A percentile compares a stretch with the other conserved stretches of the same genome.
Evolutionary conservation across 129 eudicot species (phyloP).

Genomic region (Scalesia atractyloides): DNA sequence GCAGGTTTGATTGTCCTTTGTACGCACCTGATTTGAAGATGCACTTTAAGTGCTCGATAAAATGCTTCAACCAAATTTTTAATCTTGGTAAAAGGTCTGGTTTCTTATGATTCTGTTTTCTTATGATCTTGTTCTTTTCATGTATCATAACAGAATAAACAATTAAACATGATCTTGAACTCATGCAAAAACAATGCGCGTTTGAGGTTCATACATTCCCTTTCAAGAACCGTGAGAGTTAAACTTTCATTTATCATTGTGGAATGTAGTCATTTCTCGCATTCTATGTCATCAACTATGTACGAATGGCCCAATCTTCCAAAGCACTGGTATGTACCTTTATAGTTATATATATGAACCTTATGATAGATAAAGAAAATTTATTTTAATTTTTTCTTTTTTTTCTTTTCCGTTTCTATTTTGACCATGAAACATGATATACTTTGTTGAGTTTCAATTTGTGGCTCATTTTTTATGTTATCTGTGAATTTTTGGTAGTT

Average conservation of each 20-base stretch:
- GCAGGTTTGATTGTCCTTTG: no score
- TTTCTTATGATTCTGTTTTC: no score
- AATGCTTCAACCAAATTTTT: no score
- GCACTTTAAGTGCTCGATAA: no score
- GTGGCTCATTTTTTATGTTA: slow-evolving; percentile 18
- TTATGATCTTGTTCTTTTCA: no score
- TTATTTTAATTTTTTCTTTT: no score
- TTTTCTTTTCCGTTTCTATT: not conserved
- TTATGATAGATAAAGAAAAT: not conserved
- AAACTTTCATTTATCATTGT: slow-evolving; percentile 14
- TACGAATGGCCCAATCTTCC: slow-evolving; percentile 83
- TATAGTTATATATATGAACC: slow-evolving; percentile 16
- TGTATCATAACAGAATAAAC: not conserved
- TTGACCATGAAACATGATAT: not conserved
- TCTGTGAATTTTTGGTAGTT: slow-evolving; percentile 42
- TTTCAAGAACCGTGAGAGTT: not conserved
- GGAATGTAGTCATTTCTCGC: slow-evolving; percentile 77
- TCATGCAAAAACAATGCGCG: slow-evolving; percentile 7
- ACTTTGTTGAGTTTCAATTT: not conserved
- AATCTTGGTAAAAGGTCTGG: no score
- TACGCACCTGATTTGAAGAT: no score
- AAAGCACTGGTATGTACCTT: slow-evolving; percentile 70
- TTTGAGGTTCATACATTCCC: slow-evolving; percentile 17
- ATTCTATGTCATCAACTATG: slow-evolving; percentile 81
- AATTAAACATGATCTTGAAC: slow-evolving; percentile 1